phyloP scores from a whole-genome alignment of 805 yeast genomes.

The Candida insectorum region DNA sequence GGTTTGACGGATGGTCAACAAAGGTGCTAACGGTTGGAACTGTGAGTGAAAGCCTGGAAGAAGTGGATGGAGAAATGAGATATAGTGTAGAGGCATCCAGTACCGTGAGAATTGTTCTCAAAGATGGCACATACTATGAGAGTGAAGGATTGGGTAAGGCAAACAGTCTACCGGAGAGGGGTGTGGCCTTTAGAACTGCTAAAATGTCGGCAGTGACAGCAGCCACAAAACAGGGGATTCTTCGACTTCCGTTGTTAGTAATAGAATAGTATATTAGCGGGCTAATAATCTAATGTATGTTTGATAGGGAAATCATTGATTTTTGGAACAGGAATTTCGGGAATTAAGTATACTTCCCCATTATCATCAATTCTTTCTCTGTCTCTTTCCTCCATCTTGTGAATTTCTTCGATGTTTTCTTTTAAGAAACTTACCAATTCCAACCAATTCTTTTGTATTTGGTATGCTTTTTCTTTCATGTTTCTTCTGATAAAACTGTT shows the following conservation, averaged over 20 bases:
- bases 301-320: conserved; percentile 61
- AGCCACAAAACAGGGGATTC: conserved; percentile 41
- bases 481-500: conserved; percentile 72
- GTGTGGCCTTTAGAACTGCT: conserved; percentile 33
- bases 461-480: conserved; percentile 76
- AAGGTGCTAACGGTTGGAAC: conserved; percentile 31
- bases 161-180: conserved; percentile 27
- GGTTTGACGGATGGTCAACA: conserved; percentile 57
- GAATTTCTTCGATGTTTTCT: conserved; percentile 71
- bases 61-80: conserved; percentile 1
- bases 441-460: conserved; percentile 65
- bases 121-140: conserved; percentile 42
- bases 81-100: conserved; percentile 24
- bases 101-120: conserved; percentile 32
- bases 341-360: conserved; percentile 76
- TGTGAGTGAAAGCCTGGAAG: not conserved
- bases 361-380: conserved; percentile 86
- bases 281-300: conserved; percentile 55
- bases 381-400: conserved; percentile 76
- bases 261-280: not conserved
- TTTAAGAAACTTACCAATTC: conserved; percentile 55
- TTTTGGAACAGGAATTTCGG: conserved; percentile 70
- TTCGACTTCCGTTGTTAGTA: conserved; percentile 3
- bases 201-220: conserved; percentile 48
- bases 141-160: conserved; percentile 40